Evolutionary conservation across 306 rosid species (phyloP), one percentile per base, ranked within the genome.

Genomic region (Amphicarpaea edgeworthii): DNA sequence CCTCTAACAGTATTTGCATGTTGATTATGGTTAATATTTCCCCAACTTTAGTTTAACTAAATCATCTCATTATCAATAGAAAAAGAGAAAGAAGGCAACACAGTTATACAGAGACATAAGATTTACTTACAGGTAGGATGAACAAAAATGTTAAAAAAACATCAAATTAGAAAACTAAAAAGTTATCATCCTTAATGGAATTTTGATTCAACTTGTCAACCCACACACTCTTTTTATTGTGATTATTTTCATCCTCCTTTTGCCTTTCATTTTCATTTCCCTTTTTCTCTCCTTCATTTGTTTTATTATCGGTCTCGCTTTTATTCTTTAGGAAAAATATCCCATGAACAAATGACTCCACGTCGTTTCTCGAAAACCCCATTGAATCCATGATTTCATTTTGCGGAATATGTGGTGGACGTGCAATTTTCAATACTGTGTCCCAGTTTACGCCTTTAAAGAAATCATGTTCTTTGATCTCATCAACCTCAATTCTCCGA

Each of bases 351-450:
- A 92, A 88, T 0, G 58, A 58, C 78, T 90, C 97, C 69, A 89
- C 93, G 0, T 92, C 91, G 3, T 77, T 86, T 38, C 41, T 28
- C 0, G 67, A 57, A 65, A 50, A 73, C 8, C 88, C 91, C 0
- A 34, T 47, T 16, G 6, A 76, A 5, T 78, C 92, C 70, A 41
- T 85, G 1, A 61, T 50, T 3, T 64, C 92, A 51, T 55, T 79
- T 0, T 69, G 82, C 1, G 98, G 98, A 37, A 95, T 83, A 59
- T 82, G 77, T 3, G 97, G 98, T 30, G 98, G 97, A 74, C 98
- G 83, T 0, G 85, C 30, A 1, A 95, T 68, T 43, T 73, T 23
- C 68, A 82, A 54, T 3, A 95, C 86, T 1, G 79, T 70, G 30
- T 90, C 91, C 97, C 96, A 95, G 1, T 80, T 47, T 0, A 87